Evolutionary conservation across 441 rosid genomes (phyloP).

Genomic region (Metrosideros polymorpha): DNA sequence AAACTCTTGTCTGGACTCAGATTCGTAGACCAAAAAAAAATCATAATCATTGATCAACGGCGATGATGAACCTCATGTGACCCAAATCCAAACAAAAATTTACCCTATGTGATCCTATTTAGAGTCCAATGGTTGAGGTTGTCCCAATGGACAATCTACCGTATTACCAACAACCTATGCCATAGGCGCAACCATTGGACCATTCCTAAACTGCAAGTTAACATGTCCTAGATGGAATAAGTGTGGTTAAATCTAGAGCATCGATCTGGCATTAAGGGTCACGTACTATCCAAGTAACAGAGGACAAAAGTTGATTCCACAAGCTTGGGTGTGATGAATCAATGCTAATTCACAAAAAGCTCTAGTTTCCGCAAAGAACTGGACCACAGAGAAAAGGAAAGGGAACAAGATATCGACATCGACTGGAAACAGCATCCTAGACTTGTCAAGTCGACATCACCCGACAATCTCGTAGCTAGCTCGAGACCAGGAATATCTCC

Average conservation of each 20-base stretch:
- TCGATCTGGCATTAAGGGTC: neutral
- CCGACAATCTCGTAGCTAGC: neutral
- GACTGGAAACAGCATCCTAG: neutral
- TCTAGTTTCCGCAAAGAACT: neutral
- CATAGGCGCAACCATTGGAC: neutral
- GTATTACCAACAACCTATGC: neutral
- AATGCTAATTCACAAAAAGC: neutral
- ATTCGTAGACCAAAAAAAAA: fast-evolving
- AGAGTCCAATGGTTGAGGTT: fast-evolving
- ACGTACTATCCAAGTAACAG: neutral
- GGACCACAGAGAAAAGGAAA: neutral
- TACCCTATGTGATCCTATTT: neutral
- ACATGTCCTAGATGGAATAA: neutral
- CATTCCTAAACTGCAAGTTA: neutral
- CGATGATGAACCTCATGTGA: neutral
- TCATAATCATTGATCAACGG: fast-evolving
- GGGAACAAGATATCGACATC: neutral
- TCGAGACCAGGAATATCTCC: conserved; percentile 59
- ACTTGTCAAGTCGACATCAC: neutral
- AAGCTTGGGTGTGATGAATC: neutral
- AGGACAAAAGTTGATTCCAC: neutral
- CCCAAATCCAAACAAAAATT: neutral
- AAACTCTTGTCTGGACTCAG: neutral
- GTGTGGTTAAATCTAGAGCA: neutral
- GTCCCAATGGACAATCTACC: neutral